These are phyloP conservation scores for Cladophialophora immunda DNA, from an alignment of 2,329 filamentous ascomycete species.

Conservation along the genomic window DNA sequence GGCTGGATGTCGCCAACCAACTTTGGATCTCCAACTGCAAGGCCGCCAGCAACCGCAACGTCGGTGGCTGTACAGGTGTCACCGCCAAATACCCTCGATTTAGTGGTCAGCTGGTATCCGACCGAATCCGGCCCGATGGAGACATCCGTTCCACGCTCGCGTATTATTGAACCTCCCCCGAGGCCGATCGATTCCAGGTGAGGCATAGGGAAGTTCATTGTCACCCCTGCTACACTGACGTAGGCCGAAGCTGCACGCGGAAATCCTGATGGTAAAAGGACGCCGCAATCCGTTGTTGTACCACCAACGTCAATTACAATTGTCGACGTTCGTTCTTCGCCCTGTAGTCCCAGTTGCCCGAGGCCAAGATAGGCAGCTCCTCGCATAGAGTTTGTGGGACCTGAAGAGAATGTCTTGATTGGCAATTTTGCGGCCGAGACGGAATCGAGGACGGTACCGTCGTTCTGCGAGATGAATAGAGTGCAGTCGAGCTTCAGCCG, in stretches of 20 bases:
- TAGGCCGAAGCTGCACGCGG: conserved; percentile 67
- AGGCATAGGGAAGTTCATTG: conserved; percentile 67
- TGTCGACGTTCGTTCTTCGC: conserved; percentile 34
- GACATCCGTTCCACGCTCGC: conserved; percentile 45
- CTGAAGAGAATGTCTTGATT: conserved; percentile 69
- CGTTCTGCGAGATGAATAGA: conserved; percentile 70
- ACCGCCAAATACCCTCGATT: conserved; percentile 64
- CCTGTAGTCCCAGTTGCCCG: conserved; percentile 52
- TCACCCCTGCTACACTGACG: conserved; percentile 65
- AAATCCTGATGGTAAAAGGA: conserved; percentile 65
- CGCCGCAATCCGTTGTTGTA: conserved; percentile 67
- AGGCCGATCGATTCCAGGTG: conserved; percentile 65
- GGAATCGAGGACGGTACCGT: conserved; percentile 67
- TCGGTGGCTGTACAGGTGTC: conserved; percentile 60
- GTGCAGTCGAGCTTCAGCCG: conserved; percentile 62
- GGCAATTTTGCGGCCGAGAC: conserved; percentile 62
- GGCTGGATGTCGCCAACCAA: conserved; percentile 38
- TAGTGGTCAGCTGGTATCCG: conserved; percentile 59
- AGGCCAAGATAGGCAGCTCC: conserved; percentile 68
- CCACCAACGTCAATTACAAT: conserved; percentile 68
- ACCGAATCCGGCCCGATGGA: conserved; percentile 65
- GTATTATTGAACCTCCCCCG: conserved; percentile 62
- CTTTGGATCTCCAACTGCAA: conserved; percentile 37
- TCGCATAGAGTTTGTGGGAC: conserved; percentile 70
- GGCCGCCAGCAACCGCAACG: conserved; percentile 53